These are phyloP conservation scores for Adansonia rubrostipa DNA, from an alignment of 441 rosid species.

Conservation along the genomic window DNA sequence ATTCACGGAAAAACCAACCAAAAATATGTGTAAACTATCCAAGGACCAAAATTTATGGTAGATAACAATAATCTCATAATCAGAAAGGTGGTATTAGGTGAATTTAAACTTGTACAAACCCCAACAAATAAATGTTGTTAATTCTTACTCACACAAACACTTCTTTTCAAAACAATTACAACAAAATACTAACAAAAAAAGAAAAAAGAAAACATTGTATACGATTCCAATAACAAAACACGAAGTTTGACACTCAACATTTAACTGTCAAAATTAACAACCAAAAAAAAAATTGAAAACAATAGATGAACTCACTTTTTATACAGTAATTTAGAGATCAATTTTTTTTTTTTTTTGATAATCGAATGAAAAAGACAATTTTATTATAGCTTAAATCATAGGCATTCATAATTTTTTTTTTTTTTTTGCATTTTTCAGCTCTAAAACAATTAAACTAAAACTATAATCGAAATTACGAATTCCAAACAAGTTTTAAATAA, in stretches of 20 bases:
- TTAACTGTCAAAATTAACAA: background rate
- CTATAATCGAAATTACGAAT: background rate
- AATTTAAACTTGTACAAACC: constrained; percentile 12
- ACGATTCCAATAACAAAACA: background rate
- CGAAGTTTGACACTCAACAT: background rate
- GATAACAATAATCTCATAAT: background rate
- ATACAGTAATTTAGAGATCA: background rate
- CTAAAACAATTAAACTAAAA: background rate
- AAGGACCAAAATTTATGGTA: background rate
- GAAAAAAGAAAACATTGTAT: background rate
- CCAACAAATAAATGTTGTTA: background rate
- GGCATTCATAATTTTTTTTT: too few species aligned
- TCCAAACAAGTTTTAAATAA: background rate
- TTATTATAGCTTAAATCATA: too few species aligned
- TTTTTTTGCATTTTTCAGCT: too few species aligned
- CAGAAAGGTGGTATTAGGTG: background rate
- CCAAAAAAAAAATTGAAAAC: background rate
- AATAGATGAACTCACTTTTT: background rate
- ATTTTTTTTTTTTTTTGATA: background rate
- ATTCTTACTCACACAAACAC: background rate
- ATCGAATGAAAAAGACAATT: too few species aligned
- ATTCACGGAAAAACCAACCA: background rate
- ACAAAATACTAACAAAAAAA: background rate
- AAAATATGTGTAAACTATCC: background rate
- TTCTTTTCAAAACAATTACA: background rate